phyloP scores from a whole-genome alignment of 352 stramenopile genomes.

The Phytophthora quininea region DNA sequence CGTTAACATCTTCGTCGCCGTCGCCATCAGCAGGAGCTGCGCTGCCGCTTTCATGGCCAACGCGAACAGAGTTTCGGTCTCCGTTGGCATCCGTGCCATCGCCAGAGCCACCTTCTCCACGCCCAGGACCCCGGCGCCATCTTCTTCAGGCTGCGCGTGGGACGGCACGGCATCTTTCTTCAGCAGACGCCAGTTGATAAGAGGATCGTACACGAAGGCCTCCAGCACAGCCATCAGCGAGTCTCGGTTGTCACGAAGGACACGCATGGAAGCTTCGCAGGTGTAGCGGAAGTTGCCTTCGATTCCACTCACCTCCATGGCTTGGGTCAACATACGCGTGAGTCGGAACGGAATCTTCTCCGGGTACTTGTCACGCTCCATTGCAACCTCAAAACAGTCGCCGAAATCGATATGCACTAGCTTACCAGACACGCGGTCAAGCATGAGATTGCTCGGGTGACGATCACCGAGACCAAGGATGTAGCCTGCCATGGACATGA shows the following conservation, averaged over 20 bases:
- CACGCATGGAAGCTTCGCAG: constrained; percentile 97
- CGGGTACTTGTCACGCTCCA: constrained; percentile 99
- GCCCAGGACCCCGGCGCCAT: constrained; percentile 32
- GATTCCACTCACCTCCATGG: constrained; percentile 99
- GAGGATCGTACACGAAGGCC: constrained; percentile 99
- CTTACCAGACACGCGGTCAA: constrained; percentile 98
- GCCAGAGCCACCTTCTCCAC: constrained; percentile 39
- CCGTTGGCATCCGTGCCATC: constrained; percentile 19
- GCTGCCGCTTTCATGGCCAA: constrained; percentile 21
- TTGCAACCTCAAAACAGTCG: constrained; percentile 99
- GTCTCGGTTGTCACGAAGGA: constrained; percentile 98
- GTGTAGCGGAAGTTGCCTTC: constrained; percentile 99
- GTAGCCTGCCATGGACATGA: constrained; percentile 99
- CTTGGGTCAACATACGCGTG: constrained; percentile 98
- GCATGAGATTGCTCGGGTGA: constrained; percentile 99
- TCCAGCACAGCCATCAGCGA: constrained; percentile 99
- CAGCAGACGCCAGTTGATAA: constrained; percentile 99
- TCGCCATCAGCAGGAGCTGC: constrained; percentile 25
- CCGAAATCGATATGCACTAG: constrained; percentile 99
- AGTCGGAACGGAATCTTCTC: constrained; percentile 99
- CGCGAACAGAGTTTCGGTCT: constrained; percentile 23
- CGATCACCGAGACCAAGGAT: constrained; percentile 99
- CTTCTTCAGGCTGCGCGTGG: constrained; percentile 72
- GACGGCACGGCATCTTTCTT: constrained; percentile 84
- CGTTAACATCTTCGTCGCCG: constrained; percentile 12